Evolutionary conservation across 2,329 filamentous ascomycete genomes (phyloP), one percentile per base, ranked within the genome.

Genomic region (Penicillium sp.): DNA sequence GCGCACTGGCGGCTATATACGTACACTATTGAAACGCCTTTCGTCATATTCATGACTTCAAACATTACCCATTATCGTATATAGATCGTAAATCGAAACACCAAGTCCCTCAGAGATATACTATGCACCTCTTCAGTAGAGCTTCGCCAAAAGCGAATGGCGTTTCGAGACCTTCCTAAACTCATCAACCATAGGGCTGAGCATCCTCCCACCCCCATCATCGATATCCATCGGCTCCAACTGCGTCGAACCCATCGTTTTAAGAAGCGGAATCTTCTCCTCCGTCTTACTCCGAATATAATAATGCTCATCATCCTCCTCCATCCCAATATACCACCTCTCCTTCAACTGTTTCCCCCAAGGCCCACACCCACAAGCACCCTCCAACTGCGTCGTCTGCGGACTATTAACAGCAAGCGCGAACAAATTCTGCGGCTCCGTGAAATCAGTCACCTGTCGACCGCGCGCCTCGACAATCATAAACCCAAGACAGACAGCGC

Each of bases 371-470:
- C 82, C 84, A 64, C 83, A 85, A 7, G 76, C 79, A 0, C 84
- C 85, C 0, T 77, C 74, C n/a, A 87, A 62, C 4, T 76, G 71
- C 2, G 77, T 67, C 6, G 76, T 80, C 0, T 81, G 79, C 0
- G 84, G 84, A 26, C 78, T 82, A 66, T 91, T 91, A 50, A 92
- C 78, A 2, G 88, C 87, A 0, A 92, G 73, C 0, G 85, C 79
- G 65, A 92, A 92, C 2, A 92, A 75, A 67, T 92, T 92, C 52
- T 87, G 84, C 1, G 89, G 88, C 65, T 93, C 89, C 0, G 86
- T 89, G 67, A 89, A 92, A 74, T 93, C 90, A 1, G 88, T 92
- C 8, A 93, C 83, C 22, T 90, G 81, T 1, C 84, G 83, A 0
- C 76, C 76, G 6, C 76, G 68, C 60, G 81, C 66, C 51, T 83